Base-by-base conservation (phyloP, 148 eudicot species). In the Heliamphora exappendiculata region DNA sequence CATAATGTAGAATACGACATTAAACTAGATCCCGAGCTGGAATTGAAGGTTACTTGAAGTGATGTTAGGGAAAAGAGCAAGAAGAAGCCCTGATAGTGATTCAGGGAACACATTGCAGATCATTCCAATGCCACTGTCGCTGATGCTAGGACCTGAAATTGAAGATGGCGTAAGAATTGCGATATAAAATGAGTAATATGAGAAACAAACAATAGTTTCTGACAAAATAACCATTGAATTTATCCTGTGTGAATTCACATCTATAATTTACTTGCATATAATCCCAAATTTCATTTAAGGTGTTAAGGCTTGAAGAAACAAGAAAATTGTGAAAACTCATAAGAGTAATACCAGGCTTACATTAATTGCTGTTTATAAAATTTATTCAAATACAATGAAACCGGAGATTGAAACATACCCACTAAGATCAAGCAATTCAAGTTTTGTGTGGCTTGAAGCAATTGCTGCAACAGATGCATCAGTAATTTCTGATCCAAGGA, bases 381-480 rank as follows among this genome's bases (percentile, higher is more conserved):
- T 42, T 16, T 41, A 7, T 54, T 74, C 19, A 0, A 62, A 28
- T 3, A n/a, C 12, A 29, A 45, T 16, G 24, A 17, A 29, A 75
- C 33, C 45, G 13, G 28, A 24, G 34, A 50, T n/a, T 36, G 57
- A 42, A 78, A 75, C 92, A 54, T 91, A 95, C 97, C 99, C 99
- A 79, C 99, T 93, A 73, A 93, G 83, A 85, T 95, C 97, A 83
- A 95, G 97, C 69, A 86, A 83, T 79, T 93, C 99, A 29, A 95
- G 82, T 47, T 89, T 91, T 67, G 97, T 75, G 84, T 89, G 93
- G 80, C 90, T 89, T 79, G 93, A 86, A 77, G 91, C 85, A 80
- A 95, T 95, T 47, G 98, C 97, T 70, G 96, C 96, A 70, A 95
- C 91, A 77, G 97, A 95, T 64, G 99, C 98, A 87, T 95, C 97